Evolutionary conservation across 305 asterid species (phyloP), one percentile per base, ranked within the genome.

Genomic region (Salvia sclarea): DNA sequence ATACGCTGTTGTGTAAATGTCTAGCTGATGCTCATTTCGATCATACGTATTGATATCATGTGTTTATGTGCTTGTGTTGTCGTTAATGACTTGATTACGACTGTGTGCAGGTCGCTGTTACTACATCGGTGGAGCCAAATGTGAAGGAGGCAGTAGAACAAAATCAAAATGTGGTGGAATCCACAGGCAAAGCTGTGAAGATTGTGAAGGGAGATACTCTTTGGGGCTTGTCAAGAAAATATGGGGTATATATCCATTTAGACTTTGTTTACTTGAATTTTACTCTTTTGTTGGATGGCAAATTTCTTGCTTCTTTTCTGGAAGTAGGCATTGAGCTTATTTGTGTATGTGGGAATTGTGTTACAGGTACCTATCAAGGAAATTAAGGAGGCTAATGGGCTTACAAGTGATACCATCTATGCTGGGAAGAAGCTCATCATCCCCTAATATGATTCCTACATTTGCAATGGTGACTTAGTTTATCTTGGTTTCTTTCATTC

Each of bases 321-420:
- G 6, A n/a, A 4, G 22, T 14, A 7, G 24, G 17, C 0, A 3
- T 17, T 16, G 24, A 17, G 24, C 33, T 47, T 47, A 16, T 6
- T 8, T 55, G 62, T n/a, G 22, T 31, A 61, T 61, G 40, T 69
- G 13, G 11, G 2, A 8, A 57, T 13, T 45, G 68, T 65, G 4
- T 40, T n/a, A n/a, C n/a, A 76, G 79, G 79, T 80, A 12, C 74
- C 82, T 14, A 70, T 77, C 69, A 78, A 74, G 20, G 82, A 57
- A 45, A 80, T 80, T 67, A 77, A 77, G 77, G 79, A 78, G 33
- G 82, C 79, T 40, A 78, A 78, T 47, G 80, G 75, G 35, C 83
- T 79, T 56, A 30, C 64, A 58, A 79, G 75, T 69, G 78, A 79
- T 64, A 75, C 78, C 50, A 75, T 79, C 55, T 79, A 75, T 49